Evolutionary conservation across 768 basidiomycete species (phyloP).

Genomic region (Pleurotus platypus): DNA sequence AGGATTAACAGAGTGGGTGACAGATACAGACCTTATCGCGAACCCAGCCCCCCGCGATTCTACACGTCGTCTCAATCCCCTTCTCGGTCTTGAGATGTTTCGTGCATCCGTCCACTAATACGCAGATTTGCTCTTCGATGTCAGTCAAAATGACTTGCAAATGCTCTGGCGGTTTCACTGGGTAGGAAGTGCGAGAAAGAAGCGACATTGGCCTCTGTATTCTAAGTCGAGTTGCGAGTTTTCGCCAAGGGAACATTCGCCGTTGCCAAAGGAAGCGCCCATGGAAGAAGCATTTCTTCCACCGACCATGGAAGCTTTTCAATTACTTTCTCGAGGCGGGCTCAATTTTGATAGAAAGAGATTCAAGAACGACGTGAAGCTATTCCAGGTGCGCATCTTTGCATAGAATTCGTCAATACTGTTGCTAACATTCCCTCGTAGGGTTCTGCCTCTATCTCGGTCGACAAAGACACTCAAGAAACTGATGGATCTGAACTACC

Average conservation of each 20-base stretch:
- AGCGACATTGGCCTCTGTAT: conserved; percentile 4
- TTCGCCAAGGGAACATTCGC: neutral
- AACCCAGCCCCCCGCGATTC: conserved; percentile 98
- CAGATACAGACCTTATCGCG: conserved; percentile 79
- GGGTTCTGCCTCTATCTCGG: neutral
- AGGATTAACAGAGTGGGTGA: neutral
- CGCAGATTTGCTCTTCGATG: conserved; percentile 66
- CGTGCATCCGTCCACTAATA: conserved; percentile 79
- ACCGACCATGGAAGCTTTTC: conserved; percentile 77
- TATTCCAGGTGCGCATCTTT: conserved; percentile 59
- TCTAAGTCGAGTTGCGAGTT: neutral
- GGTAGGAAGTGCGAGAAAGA: conserved; percentile 2
- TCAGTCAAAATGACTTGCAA: conserved; percentile 58
- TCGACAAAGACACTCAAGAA: neutral
- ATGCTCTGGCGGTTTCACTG: conserved; percentile 17
- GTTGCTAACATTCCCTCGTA: neutral
- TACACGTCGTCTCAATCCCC: conserved; percentile 60
- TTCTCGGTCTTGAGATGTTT: conserved; percentile 47
- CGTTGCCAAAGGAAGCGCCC: too few species aligned
- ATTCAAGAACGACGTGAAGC: conserved; percentile 64
- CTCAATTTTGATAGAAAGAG: conserved; percentile 74
- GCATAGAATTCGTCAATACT: neutral
- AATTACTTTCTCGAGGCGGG: conserved; percentile 84
- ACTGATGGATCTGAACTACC: conserved; percentile 55
- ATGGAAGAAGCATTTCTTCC: too few species aligned